These are phyloP conservation scores for Rhizopogon vesiculosus DNA, from an alignment of 768 basidiomycete genomes.

Conservation along the genomic window DNA sequence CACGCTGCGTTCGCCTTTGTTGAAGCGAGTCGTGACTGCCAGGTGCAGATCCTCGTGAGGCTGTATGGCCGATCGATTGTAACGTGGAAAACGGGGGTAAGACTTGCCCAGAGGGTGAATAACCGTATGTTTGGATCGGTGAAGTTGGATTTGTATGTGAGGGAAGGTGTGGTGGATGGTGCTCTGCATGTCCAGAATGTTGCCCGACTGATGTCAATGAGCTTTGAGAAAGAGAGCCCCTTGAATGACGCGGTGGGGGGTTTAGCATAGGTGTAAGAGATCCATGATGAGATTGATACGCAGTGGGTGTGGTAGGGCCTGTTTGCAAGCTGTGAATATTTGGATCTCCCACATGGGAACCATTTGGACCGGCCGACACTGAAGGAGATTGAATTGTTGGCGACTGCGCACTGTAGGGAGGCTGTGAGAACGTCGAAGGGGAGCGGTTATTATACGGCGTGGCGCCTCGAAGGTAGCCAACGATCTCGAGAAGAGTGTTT, in stretches of 20 bases:
- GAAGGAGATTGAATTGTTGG: constrained; percentile 57
- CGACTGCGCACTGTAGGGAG: constrained; percentile 55
- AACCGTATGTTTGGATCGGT: constrained; percentile 26
- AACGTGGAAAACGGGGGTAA: constrained; percentile 73
- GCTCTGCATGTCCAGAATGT: constrained; percentile 33
- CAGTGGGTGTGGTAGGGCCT: constrained; percentile 25
- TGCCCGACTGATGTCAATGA: constrained; percentile 27
- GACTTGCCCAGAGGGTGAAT: constrained; percentile 44
- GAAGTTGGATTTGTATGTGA: constrained; percentile 36
- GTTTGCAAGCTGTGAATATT: constrained; percentile 17
- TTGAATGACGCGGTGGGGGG: constrained; percentile 23
- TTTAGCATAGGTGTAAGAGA: constrained; percentile 27
- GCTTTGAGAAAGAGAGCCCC: constrained; percentile 31
- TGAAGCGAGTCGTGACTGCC: constrained; percentile 44
- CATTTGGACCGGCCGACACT: constrained; percentile 36
- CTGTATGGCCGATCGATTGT: constrained; percentile 45
- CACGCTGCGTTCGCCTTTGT: constrained; percentile 16
- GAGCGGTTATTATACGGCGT: constrained; percentile 48
- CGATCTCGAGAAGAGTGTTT: constrained; percentile 74
- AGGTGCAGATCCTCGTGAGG: constrained; percentile 47
- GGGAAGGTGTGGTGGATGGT: constrained; percentile 38
- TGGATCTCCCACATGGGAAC: constrained; percentile 21
- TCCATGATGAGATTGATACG: constrained; percentile 21
- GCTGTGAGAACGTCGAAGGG: constrained; percentile 48
- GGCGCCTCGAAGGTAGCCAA: constrained; percentile 66